Evolutionary conservation across 257 asterid genomes (phyloP).

Genomic region (Haberlea rhodopensis): DNA sequence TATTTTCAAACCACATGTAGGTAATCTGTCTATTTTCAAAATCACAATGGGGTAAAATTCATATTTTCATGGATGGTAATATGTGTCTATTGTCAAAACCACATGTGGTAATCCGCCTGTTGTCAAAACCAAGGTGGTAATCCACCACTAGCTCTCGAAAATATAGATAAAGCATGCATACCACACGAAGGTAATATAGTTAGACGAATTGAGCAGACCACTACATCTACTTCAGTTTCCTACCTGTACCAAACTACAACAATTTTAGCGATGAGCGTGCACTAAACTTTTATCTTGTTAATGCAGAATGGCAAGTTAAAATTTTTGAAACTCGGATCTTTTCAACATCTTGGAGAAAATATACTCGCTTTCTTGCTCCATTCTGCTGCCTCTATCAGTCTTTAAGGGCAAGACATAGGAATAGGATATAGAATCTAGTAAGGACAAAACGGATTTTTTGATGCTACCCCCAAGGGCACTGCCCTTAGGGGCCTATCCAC

Average conservation of each 20-base stretch:
- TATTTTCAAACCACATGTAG: no score
- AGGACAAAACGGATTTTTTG: no score
- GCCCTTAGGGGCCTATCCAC: no score
- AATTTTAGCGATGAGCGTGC: background rate
- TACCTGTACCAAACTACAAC: background rate
- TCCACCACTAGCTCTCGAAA: no score
- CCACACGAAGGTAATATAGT: conserved; percentile 77
- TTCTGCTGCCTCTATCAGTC: conserved; percentile 68
- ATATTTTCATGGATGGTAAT: no score
- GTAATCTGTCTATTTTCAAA: no score
- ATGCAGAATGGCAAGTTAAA: conserved; percentile 84
- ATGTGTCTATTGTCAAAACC: no score
- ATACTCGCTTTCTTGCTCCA: conserved; percentile 89
- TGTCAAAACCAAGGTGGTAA: no score
- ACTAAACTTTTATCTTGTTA: background rate
- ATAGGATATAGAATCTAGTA: conserved; percentile 37
- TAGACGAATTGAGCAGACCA: conserved; percentile 6
- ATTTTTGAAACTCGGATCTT: conserved; percentile 89
- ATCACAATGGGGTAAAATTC: no score
- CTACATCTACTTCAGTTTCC: conserved; percentile 7
- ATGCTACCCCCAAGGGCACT: no score
- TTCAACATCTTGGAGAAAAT: conserved; percentile 98
- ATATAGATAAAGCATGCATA: no score
- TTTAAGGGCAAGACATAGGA: conserved; percentile 40
- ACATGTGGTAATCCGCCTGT: no score